Base-by-base conservation (phyloP, 2,329 filamentous ascomycete species). In the Bretziella fagacearum region DNA sequence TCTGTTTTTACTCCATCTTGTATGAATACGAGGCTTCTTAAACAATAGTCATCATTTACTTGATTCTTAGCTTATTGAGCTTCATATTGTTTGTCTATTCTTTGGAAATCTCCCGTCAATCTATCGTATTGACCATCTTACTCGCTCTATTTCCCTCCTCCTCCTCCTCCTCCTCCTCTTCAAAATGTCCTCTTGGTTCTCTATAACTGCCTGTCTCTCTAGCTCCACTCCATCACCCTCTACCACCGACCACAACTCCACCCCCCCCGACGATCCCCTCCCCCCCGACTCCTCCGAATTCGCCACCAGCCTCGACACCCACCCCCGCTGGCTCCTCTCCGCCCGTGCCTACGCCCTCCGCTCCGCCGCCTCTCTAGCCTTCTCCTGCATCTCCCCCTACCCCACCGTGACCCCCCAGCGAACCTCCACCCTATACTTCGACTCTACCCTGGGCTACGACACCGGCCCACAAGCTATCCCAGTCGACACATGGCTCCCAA, bases 401-500 rank as follows among this genome's bases (percentile, higher is more conserved):
- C 45, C 40, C n/a, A 30, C 30, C 13, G 30, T 26, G 6, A 29
- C 40, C 26, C 45, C 41, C 11, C 48, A 51, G 27, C 27, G 30
- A 2, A 39, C 29, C 1, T 40, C 45, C 4, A 39, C 40, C 3
- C 55, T 68, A 17, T 67, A 59, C 55, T 57, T 68, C 3, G 64
- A 68, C 53, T 63, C 65, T 8, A 67, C 64, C 7, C 53, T 67
- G 6, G 62, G 44, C 36, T 52, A 56, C 30, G 57, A 53, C 45
- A 58, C 57, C 42, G 64, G 61, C 25, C 57, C 55, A 25, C 56
- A 58, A 23, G 65, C 62, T 54, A 64, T 68, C 55, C 63, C 62
- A 52, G 62, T 69, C 22, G 69, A 73, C 57, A 65, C 73, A 35
- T 64, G 64, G 63, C 59, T 59, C 18, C 60, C 64, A 10, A 29